Evolutionary conservation across 2,329 filamentous ascomycete genomes (phyloP), one percentile per base, ranked within the genome.

Genomic region (Pyrenochaeta sp.): DNA sequence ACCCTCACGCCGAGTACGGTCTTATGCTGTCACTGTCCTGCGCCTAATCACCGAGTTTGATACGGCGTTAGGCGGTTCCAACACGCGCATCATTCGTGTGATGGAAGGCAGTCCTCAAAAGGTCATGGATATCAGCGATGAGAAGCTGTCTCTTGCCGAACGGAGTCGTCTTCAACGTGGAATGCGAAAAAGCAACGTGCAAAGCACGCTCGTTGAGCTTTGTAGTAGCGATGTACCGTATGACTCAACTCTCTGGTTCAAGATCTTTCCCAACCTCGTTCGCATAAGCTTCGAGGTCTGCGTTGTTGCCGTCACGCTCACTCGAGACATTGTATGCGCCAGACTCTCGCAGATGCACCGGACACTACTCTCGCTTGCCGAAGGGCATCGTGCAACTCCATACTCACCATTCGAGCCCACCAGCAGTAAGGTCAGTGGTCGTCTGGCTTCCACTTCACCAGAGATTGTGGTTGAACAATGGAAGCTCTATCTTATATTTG

Each of bases 401-500:
- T 72, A 88, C 15, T 80, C 86, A 13, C 85, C 88, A 67, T 86
- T 90, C 62, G 88, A 88, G 52, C 81, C 85, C 19, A 54, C 54
- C 1, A 80, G 84, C 6, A 82, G 83, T 28, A 88, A 84, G 71
- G 83, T 81, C 65, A 83, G 87, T 72, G 86, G 85, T 58, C 88
- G 78, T 15, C 62, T 80, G 34, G 76, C 85, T 57, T 90, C 88
- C 2, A 89, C 90, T 0, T 90, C 93, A 19, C 91, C 93, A 0
- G 93, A 96, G 68, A 88, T 96, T 24, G 84, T 97, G 56, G 88
- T 99, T 57, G 96, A 98, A 77, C 95, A 99, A 75, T 99, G 94
- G 94, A 98, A 97, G 78, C 82, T 98, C 2, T 98, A 98, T 75
- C 84, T 99, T 27, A 93, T 97, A 54, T 97, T 99, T 80, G 95